Evolutionary conservation across 2,329 filamentous ascomycete species (phyloP), one percentile per base, ranked within the genome.

Genomic region (Zasmidium angulare): DNA sequence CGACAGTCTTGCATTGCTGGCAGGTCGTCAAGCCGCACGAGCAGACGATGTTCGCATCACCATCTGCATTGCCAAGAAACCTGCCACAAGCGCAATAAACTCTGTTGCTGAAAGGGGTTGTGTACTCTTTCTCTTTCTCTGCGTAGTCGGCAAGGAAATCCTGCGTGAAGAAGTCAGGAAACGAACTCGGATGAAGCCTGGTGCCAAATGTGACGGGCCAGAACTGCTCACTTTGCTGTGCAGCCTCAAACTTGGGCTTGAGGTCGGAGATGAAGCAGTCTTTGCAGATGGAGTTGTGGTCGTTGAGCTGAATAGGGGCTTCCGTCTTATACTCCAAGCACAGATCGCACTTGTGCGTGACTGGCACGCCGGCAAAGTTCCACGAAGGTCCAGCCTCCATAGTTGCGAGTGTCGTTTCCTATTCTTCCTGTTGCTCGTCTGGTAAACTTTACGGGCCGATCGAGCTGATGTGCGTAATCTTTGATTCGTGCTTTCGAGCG

Each of bases 71-170:
- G 23, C 55, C 55, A 4, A 57, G 49, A 43, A 57, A 57, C 17
- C 23, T 46, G 11, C 43, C 22, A 47, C 55, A 57, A 31, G 31
- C 49, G 19, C 49, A 57, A n/a, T 57, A 48, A n/a, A 57, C 14
- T 19, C 55, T 31, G 14, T 53, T 46, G 1, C 14, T 23, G 12
- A 40, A 21, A 17, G 51, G 40, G 1, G 36, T 48, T 9, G 22
- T 36, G 46, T 52, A 47, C 40, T 53, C 49, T 4, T 29, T 7
- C 23, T n/a, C n/a, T 23, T 24, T 47, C 46, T 49, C 53, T 9
- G 23, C 23, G 11, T n/a, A 55, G 23, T 14, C 24, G 6, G n/a
- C 2, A 19, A 52, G 12, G 46, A 52, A 53, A 10, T 17, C 22
- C 19, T 31, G 10, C 2, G 17, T 1, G 40, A 57, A 57, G 17